phyloP scores from a whole-genome alignment of 106 monocot species.

The Triglochin maritima region DNA sequence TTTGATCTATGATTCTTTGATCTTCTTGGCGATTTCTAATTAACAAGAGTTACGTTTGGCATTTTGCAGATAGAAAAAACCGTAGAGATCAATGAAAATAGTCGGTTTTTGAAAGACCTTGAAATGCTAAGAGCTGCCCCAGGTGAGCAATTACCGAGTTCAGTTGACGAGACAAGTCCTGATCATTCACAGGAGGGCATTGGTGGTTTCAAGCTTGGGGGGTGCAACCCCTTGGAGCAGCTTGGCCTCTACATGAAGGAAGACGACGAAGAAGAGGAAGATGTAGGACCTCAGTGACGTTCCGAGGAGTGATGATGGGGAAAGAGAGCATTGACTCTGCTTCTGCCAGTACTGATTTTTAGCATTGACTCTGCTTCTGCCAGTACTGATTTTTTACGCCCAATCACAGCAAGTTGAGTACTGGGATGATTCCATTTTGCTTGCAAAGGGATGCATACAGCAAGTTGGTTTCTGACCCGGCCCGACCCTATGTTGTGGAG shows the following conservation, averaged over 20 bases:
- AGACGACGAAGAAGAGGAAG: constrained; percentile 86
- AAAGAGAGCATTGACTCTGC: constrained; percentile 32
- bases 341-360: background rate
- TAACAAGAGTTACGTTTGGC: background rate
- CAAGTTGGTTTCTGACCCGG: too few relatives aligned
- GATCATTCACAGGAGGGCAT: constrained; percentile 34
- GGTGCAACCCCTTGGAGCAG: constrained; percentile 73
- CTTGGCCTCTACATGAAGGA: constrained; percentile 81
- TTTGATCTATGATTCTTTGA: background rate
- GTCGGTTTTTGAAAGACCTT: constrained; percentile 54
- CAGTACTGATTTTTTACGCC: background rate
- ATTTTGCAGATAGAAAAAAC: constrained; percentile 74
- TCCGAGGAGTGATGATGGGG: constrained; percentile 38
- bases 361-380: constrained; percentile 9
- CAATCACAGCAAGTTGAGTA: background rate
- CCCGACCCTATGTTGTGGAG: too few relatives aligned
- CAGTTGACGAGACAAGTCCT: constrained; percentile 43
- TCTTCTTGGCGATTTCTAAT: too few relatives aligned
- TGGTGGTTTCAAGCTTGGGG: constrained; percentile 47
- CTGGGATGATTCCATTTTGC: too few relatives aligned
- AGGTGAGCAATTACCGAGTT: constrained; percentile 32
- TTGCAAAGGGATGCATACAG: too few relatives aligned
- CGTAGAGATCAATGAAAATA: constrained; percentile 75
- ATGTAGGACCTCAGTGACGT: constrained; percentile 14
- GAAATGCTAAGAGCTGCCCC: constrained; percentile 60